Evolutionary conservation across 108 stramenopile genomes (phyloP), one percentile per base, ranked within the genome.

Genomic region (Cyclotella sp.): DNA sequence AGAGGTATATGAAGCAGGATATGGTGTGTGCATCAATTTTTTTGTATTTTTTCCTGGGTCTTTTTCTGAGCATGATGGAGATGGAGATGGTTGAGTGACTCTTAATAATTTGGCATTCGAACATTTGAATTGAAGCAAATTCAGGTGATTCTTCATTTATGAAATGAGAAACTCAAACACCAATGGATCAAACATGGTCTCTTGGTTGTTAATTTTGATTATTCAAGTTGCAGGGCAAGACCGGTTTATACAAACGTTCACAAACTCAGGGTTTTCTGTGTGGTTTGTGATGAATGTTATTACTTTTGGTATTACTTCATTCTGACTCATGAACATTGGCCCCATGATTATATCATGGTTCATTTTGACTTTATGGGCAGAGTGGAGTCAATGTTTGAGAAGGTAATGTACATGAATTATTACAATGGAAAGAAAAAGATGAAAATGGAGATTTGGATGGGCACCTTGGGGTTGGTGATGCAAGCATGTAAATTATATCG

Each of bases 1-100:
- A 94, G 64, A 86, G 86, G 68, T 90, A 84, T 68, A 91, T 90
- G 89, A 95, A 95, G 53, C 75, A 95, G 69, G 84, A 88, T 14
- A 81, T 89, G 16, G 88, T 83, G 13, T 82, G 91, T 83, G 85
- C 91, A 13, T 80, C 77, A 18, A 72, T 72, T 10, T 91, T 79
- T 75, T 76, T 95, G 11, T 58, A 67, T 34, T 45, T 72, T 15
- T 85, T 86, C 5, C 70, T 93, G 0, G 60, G 80, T n/a, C 27
- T 95, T 30, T 92, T 93, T 81, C 88, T 88, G 12, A 89, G 85
- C 49, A 79, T 93, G 19, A 68, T 89, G 16, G 81, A 91, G 70
- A 91, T 95, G 24, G 85, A 93, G 75, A 76, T 92, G 2, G 86
- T 90, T 15, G 29, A 93, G 43, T 41, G 52, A 3, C 41, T 84